These are phyloP conservation scores for Rutstroemia sydowiana DNA, from an alignment of 2,329 filamentous ascomycete species.

Conservation along the genomic window DNA sequence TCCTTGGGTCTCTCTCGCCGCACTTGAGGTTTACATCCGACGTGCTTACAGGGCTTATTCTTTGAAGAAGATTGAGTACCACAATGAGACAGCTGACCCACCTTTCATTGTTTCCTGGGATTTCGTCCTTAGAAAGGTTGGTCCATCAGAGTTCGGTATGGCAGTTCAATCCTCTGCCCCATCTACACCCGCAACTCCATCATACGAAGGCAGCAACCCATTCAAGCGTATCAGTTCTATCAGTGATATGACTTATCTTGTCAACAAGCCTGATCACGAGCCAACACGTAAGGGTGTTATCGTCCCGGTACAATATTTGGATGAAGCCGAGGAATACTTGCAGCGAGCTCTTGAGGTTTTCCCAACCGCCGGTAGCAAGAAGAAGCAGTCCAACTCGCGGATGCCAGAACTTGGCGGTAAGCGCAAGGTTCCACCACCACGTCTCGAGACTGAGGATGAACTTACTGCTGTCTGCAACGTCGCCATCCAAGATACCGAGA, in stretches of 20 bases:
- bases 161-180: conserved; percentile 72
- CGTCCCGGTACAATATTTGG: conserved; percentile 84
- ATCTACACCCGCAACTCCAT: conserved; percentile 73
- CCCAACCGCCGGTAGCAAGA: conserved; percentile 49
- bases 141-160: conserved; percentile 81
- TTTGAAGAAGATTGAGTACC: conserved; percentile 82
- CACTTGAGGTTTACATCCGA: conserved; percentile 92
- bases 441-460: conserved; percentile 60
- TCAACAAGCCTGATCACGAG: conserved; percentile 65
- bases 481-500: conserved; percentile 82
- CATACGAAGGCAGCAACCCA: conserved; percentile 48
- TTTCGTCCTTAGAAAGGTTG: conserved; percentile 89
- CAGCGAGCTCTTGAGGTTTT: conserved; percentile 79
- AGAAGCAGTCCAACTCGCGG: conserved; percentile 50
- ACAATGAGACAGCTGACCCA: conserved; percentile 62
- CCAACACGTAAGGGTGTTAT: conserved; percentile 88
- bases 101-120: conserved; percentile 87
- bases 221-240: conserved; percentile 89
- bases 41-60: conserved; percentile 95
- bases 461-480: conserved; percentile 89
- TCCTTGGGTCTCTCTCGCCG: conserved; percentile 87
- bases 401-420: conserved; percentile 68
- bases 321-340: conserved; percentile 85
- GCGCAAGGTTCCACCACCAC: conserved; percentile 50
- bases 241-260: conserved; percentile 89